Percentiles rank a stretch among this genome's conserved stretches.
phyloP scores from a whole-genome alignment of 345 rosid species.

The Brassica juncea region DNA sequence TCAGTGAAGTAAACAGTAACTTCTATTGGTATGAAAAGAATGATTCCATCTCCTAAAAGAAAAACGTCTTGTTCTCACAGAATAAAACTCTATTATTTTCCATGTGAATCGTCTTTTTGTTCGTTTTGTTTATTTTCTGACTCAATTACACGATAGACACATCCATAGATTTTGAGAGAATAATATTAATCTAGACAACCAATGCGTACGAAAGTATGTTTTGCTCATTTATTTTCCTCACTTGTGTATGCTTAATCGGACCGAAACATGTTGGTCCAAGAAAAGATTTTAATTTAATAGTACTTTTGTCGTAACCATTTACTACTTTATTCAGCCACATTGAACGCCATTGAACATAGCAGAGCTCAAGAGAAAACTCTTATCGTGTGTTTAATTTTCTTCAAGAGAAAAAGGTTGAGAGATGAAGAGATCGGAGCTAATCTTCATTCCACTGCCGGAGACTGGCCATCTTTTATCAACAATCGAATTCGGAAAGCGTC shows the following conservation, averaged over 20 bases:
- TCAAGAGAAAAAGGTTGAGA: not conserved
- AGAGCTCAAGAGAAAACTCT: not conserved
- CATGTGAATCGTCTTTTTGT: not conserved
- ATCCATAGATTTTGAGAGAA: not conserved
- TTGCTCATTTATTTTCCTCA: not conserved
- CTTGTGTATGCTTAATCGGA: not conserved
- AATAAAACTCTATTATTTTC: not conserved
- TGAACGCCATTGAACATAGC: not conserved
- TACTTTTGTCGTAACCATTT: not conserved
- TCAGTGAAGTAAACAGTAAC: not conserved
- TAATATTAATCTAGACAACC: not conserved
- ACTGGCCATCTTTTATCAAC: conserved; percentile 53
- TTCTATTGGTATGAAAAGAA: too few relatives aligned
- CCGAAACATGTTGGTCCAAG: not conserved
- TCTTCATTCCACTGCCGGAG: conserved; percentile 38
- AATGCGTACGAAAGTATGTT: not conserved
- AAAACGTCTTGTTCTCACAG: not conserved
- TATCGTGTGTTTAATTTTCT: not conserved
- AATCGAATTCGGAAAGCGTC: conserved; percentile 51
- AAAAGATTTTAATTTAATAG: too few relatives aligned
- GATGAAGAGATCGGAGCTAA: conserved; percentile 32
- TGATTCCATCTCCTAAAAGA: not conserved
- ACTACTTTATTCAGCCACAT: not conserved
- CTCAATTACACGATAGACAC: not conserved
- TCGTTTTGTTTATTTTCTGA: not conserved